Evolutionary conservation across 345 rosid genomes (phyloP).

Genomic region (Lagerstroemia speciosa): DNA sequence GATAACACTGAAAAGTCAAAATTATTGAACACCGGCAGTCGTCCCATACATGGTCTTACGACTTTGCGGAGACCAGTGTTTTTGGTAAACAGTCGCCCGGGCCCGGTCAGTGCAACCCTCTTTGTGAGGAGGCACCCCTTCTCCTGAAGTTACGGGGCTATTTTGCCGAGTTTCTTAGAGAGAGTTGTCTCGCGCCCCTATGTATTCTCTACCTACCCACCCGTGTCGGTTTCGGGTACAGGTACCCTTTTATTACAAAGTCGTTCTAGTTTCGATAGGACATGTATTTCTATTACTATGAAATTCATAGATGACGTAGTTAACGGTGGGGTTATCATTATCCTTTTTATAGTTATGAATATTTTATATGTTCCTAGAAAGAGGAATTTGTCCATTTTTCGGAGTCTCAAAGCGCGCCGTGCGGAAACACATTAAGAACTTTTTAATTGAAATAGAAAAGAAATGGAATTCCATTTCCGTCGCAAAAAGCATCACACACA

Average conservation of each 20-base stretch:
- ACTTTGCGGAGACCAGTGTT: too few relatives aligned
- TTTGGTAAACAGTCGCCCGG: background rate
- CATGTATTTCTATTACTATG: background rate
- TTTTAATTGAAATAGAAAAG: too few relatives aligned
- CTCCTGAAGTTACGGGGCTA: background rate
- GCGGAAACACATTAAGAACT: too few relatives aligned
- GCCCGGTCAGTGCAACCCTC: background rate
- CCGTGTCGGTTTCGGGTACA: background rate
- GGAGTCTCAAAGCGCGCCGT: too few relatives aligned
- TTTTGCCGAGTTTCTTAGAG: background rate
- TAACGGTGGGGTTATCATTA: background rate
- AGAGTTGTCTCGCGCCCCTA: background rate
- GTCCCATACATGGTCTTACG: too few relatives aligned
- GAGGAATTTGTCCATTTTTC: too few relatives aligned
- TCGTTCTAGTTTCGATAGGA: background rate
- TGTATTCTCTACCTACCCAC: background rate
- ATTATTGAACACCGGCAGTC: too few relatives aligned
- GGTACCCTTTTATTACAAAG: too few relatives aligned
- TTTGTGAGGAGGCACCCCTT: background rate
- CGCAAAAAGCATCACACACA: too few relatives aligned
- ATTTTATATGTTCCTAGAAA: background rate
- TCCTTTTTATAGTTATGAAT: background rate
- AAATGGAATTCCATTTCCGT: too few relatives aligned
- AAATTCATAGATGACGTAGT: background rate
- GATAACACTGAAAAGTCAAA: too few relatives aligned